phyloP scores from a whole-genome alignment of 305 asterid genomes.

The Withania somnifera region DNA sequence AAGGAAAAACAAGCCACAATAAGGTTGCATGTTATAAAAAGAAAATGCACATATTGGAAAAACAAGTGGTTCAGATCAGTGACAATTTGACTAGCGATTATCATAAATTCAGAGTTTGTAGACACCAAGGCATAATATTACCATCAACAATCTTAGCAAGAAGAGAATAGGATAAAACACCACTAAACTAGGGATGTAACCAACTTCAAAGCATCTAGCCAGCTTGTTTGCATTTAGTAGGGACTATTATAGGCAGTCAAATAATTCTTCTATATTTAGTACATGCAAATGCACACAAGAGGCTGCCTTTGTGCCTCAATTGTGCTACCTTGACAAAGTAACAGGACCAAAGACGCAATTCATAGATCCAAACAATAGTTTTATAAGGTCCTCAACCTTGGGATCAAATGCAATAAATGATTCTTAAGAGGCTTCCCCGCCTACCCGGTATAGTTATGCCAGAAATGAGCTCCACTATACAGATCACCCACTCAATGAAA shows the following conservation, averaged over 20 bases:
- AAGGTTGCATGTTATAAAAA: neutral
- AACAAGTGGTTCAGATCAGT: neutral
- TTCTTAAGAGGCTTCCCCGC: neutral
- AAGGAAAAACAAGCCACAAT: neutral
- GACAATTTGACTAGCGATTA: neutral
- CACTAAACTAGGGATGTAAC: neutral
- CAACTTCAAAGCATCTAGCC: neutral
- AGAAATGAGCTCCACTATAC: neutral
- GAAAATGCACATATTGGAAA: neutral
- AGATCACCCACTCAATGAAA: neutral
- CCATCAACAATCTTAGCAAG: neutral
- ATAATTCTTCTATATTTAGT: neutral
- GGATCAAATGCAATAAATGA: neutral
- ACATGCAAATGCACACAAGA: neutral
- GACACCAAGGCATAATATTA: neutral
- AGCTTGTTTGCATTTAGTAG: neutral
- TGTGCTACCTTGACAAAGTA: neutral
- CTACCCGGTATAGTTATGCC: neutral
- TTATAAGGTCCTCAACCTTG: neutral
- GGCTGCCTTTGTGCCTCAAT: neutral
- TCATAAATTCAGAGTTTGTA: neutral
- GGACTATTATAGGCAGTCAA: neutral
- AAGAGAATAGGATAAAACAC: neutral
- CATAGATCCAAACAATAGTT: neutral
- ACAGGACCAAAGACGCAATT: neutral